Evolutionary conservation across 2,329 filamentous ascomycete species (phyloP).

Genomic region (Arthrobotrys pseudoclavata): DNA sequence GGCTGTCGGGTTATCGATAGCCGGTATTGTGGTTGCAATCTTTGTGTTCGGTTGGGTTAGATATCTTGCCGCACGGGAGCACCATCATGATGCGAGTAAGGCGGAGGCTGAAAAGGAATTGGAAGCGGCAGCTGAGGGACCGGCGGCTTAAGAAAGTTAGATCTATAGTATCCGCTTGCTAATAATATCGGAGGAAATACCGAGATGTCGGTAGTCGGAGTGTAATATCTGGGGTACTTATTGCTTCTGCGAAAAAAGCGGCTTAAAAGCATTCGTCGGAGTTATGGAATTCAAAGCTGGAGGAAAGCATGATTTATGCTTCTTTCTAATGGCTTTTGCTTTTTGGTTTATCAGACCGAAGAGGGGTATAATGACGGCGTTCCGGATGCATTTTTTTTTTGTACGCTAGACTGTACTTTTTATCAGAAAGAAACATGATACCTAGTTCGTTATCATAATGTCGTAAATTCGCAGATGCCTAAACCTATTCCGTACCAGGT

Average conservation of each 20-base stretch:
- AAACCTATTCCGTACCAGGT: background rate
- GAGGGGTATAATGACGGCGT: constrained; percentile 46
- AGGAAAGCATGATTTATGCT: constrained; percentile 15
- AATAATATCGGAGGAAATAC: constrained; percentile 8
- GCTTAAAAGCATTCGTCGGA: constrained; percentile 44
- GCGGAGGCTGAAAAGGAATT: constrained; percentile 37
- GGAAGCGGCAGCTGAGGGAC: constrained; percentile 47
- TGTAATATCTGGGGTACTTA: constrained; percentile 12
- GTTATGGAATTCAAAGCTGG: constrained; percentile 34
- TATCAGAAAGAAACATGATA: constrained; percentile 17
- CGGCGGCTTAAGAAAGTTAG: constrained; percentile 13
- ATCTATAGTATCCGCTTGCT: background rate
- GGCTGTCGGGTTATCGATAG: constrained; percentile 51
- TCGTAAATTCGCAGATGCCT: constrained; percentile 30
- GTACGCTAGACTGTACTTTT: constrained; percentile 20
- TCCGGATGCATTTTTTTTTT: constrained; percentile 2
- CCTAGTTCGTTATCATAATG: constrained; percentile 31
- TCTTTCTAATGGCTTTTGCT: constrained; percentile 26
- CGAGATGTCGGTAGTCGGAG: constrained; percentile 1
- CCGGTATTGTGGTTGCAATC: constrained; percentile 57
- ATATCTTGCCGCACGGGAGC: constrained; percentile 48
- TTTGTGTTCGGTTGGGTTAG: constrained; percentile 58
- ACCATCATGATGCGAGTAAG: constrained; percentile 28
- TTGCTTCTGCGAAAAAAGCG: constrained; percentile 30
- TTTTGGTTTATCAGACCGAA: constrained; percentile 29